Evolutionary conservation across 805 yeast genomes (phyloP), one percentile per base, ranked within the genome.

Genomic region (Myxozyma vanderwaltii): DNA sequence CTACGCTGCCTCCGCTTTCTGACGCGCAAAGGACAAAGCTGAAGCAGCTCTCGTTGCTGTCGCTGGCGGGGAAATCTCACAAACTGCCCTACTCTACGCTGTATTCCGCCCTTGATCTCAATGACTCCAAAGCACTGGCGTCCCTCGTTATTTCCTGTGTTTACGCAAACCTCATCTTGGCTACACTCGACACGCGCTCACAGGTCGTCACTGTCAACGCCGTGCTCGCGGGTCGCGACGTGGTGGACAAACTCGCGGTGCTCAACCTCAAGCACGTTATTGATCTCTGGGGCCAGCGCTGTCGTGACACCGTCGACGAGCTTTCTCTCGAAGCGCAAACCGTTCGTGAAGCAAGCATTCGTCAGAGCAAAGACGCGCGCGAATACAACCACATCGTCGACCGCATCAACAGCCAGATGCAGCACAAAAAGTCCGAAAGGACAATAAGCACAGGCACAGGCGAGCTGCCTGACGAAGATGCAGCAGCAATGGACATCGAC

Each of bases 401-500:
- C 26, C 23, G 17, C 23, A 41, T 59, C 17, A 60, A 61, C 35
- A 41, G 43, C 36, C 56, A 51, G 55, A n/a, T 61, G 15, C 15
- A 21, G 15, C 15, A 21, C 51, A 27, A 31, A 19, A 36, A 33
- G 31, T 43, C 54, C n/a, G 49, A 33, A 39, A 49, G 24, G 33
- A 29, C 10, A 7, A 29, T 6, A 6, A 29, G 33, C 33, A 35
- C 6, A 4, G 31, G 39, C 40, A 35, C 27, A 5, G 23, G 10
- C 4, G 21, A 26, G n/a, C 23, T 12, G 21, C 21, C 13, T 23
- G 57, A 40, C 13, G 66, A 56, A n/a, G 56, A 50, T 29, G 63
- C 59, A 4, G 66, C 44, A 19, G 60, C 54, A 8, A 64, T 69
- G 66, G 72, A 69, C 27, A 60, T 69, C 10, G 72, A 69, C 36